phyloP scores from a whole-genome alignment of 805 yeast genomes.

The Spathaspora arborariae region DNA sequence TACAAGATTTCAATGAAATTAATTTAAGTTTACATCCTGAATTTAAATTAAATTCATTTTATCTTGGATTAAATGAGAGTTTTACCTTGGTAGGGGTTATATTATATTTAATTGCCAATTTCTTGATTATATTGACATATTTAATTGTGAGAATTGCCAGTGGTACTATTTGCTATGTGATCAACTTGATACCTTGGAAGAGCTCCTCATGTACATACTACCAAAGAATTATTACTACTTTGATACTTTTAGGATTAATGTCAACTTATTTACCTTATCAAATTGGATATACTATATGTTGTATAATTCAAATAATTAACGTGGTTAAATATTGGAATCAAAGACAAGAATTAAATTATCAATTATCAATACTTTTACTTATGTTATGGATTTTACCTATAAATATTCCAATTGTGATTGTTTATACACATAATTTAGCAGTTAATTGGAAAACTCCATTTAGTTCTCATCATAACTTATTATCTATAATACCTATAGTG shows the following conservation, averaged over 20 bases:
- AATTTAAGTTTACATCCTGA: conserved; percentile 31
- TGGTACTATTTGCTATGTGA: neutral
- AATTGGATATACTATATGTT: conserved; percentile 62
- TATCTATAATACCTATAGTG: conserved; percentile 74
- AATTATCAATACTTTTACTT: conserved; percentile 57
- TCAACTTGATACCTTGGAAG: too few relatives aligned
- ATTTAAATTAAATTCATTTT: conserved; percentile 51
- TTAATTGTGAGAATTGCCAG: neutral
- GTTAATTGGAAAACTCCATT: conserved; percentile 82
- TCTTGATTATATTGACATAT: conserved; percentile 6
- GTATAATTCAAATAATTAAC: conserved; percentile 54
- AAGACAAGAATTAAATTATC: conserved; percentile 47
- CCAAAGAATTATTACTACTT: conserved; percentile 12
- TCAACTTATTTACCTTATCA: conserved; percentile 76
- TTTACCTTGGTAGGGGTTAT: conserved; percentile 55
- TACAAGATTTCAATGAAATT: conserved; percentile 43
- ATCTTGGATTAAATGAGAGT: conserved; percentile 61
- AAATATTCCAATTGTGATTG: conserved; percentile 72
- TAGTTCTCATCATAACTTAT: conserved; percentile 77
- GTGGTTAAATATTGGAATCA: conserved; percentile 32
- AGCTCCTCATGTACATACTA: neutral
- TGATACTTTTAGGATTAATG: conserved; percentile 29
- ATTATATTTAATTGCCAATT: conserved; percentile 41
- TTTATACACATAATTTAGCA: conserved; percentile 75
- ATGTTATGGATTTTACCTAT: conserved; percentile 80